Conservation (phyloP, 345 rosid genomes). For the Zanthoxylum bungeanum region DNA sequence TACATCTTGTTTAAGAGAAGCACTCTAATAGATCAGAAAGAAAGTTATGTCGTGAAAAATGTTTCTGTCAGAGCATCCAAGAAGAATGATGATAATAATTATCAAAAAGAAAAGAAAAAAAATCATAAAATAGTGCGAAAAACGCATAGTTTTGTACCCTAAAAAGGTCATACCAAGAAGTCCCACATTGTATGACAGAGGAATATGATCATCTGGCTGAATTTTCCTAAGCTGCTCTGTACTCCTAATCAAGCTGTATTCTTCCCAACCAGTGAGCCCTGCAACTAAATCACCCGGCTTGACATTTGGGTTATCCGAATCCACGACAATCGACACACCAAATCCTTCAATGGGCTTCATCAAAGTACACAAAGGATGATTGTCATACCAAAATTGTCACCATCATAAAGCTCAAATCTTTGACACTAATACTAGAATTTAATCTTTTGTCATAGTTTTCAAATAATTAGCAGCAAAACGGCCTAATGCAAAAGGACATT, state of each 20-base stretch:
- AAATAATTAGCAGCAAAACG: not conserved
- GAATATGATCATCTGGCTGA: slow-evolving; percentile 39
- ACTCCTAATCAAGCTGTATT: slow-evolving; percentile 50
- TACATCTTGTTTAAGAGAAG: not conserved
- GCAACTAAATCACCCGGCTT: slow-evolving; percentile 53
- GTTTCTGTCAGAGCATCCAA: not conserved
- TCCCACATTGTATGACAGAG: slow-evolving; percentile 67
- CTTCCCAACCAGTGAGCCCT: slow-evolving; percentile 78
- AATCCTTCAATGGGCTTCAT: slow-evolving; percentile 66
- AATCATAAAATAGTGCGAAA: not conserved
- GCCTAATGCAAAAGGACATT: not conserved
- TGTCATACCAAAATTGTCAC: not conserved
- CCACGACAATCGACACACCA: slow-evolving; percentile 63
- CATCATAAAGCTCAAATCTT: not conserved
- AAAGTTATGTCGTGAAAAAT: not conserved
- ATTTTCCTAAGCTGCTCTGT: slow-evolving; percentile 47
- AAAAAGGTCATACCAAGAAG: slow-evolving; percentile 54
- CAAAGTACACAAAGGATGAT: not conserved
- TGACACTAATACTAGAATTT: not conserved
- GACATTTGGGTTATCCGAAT: slow-evolving; percentile 54
- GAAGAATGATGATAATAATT: not conserved
- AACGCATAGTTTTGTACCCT: not conserved
- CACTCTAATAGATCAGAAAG: not conserved
- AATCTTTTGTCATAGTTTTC: not conserved
- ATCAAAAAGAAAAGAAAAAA: not conserved